phyloP scores from a whole-genome alignment of 2,329 filamentous ascomycete genomes.

The Stemphylium beticola region DNA sequence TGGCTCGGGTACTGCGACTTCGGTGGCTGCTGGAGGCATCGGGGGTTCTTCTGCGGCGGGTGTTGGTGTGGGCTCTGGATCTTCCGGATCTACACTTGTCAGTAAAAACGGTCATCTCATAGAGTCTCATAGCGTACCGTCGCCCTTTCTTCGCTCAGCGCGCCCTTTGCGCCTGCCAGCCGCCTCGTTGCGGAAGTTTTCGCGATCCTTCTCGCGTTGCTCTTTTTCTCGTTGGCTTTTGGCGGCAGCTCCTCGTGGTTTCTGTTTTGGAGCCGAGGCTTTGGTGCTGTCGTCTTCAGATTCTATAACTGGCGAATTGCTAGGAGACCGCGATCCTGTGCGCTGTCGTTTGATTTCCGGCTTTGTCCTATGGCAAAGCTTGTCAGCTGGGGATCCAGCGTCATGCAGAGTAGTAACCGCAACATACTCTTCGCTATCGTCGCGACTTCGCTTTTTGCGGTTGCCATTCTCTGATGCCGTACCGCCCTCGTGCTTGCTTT shows the following conservation, averaged over 20 bases:
- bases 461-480: conserved; percentile 61
- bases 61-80: conserved; percentile 30
- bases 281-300: conserved; percentile 71
- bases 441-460: conserved; percentile 82
- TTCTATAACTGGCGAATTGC: conserved; percentile 62
- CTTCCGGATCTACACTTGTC: conserved; percentile 39
- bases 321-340: conserved; percentile 63
- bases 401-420: conserved; percentile 13
- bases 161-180: conserved; percentile 81
- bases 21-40: conserved; percentile 28
- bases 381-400: conserved; percentile 32
- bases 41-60: conserved; percentile 38
- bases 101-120: conserved; percentile 27
- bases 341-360: conserved; percentile 80
- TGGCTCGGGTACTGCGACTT: conserved; percentile 36
- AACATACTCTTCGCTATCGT: conserved; percentile 92
- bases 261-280: conserved; percentile 52
- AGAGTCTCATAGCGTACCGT: conserved; percentile 63
- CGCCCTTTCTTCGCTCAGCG: conserved; percentile 78
- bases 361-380: conserved; percentile 64
- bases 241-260: conserved; percentile 54
- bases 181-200: conserved; percentile 74
- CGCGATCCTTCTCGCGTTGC: conserved; percentile 70
- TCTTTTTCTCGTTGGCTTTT: conserved; percentile 65
- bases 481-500: conserved; percentile 83